These are phyloP conservation scores for Lignosus rhinocerotis DNA, from an alignment of 1,284 basidiomycete genomes.

Conservation along the genomic window DNA sequence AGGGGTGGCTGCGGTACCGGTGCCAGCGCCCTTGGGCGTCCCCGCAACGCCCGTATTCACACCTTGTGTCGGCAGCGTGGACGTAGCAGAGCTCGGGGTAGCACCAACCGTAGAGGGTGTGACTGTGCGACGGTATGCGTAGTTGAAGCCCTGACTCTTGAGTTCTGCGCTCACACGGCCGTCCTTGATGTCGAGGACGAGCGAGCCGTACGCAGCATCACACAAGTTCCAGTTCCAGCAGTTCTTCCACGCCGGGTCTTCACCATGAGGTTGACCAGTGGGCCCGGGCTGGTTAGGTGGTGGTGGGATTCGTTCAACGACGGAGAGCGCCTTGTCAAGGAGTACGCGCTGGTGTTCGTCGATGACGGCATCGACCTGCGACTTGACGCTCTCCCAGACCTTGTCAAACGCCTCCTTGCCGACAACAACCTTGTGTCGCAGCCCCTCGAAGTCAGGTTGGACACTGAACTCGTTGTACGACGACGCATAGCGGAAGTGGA, in stretches of 20 bases:
- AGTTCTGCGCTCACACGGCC: constrained; percentile 91
- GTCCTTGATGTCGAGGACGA: constrained; percentile 88
- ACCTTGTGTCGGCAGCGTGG: constrained; percentile 35
- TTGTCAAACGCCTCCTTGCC: constrained; percentile 87
- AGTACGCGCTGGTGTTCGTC: constrained; percentile 89
- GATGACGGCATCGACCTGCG: constrained; percentile 89
- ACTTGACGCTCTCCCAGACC: constrained; percentile 93
- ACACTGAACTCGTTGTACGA: constrained; percentile 98
- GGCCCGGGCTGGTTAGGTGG: constrained; percentile 57
- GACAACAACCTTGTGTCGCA: constrained; percentile 77
- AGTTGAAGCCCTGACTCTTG: constrained; percentile 96
- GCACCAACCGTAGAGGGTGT: constrained; percentile 45
- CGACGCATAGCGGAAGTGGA: constrained; percentile 96
- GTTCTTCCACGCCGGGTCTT: constrained; percentile 94
- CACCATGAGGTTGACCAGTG: constrained; percentile 52
- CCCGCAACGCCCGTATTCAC: constrained; percentile 27
- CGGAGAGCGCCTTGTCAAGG: constrained; percentile 87
- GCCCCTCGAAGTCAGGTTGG: constrained; percentile 87
- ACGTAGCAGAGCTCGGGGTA: constrained; percentile 42
- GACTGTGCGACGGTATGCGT: constrained; percentile 82
- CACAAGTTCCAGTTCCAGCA: constrained; percentile 99
- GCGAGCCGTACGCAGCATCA: constrained; percentile 89
- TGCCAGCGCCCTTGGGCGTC: constrained; percentile 30
- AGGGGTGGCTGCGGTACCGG: constrained; percentile 26
- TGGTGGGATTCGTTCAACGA: constrained; percentile 80